Evolutionary conservation across 2,329 filamentous ascomycete genomes (phyloP).

Genomic region (Claviceps sp.): DNA sequence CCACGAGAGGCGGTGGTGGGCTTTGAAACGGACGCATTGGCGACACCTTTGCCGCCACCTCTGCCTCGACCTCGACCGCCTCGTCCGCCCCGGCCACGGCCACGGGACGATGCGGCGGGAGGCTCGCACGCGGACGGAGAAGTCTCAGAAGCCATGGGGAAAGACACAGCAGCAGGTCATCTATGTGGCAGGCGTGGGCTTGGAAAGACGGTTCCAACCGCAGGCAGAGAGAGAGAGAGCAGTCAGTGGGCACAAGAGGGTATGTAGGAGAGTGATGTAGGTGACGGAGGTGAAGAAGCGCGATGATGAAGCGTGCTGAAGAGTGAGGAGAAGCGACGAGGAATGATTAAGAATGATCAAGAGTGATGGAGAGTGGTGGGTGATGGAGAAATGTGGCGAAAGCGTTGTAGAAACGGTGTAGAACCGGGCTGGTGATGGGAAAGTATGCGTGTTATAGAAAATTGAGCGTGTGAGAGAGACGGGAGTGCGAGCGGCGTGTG

Average conservation of each 20-base stretch:
- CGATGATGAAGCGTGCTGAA: neutral
- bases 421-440: no score
- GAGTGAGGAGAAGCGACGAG: neutral
- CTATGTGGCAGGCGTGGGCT: conserved; percentile 9
- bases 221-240: neutral
- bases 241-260: neutral
- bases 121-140: conserved; percentile 24
- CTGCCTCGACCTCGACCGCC: conserved; percentile 8
- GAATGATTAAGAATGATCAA: no score
- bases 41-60: conserved; percentile 16
- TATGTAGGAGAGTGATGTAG: neutral
- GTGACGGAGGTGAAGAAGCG: no score
- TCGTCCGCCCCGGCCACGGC: conserved; percentile 19
- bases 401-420: no score
- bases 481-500: no score
- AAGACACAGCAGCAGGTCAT: conserved; percentile 17
- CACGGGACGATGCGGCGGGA: conserved; percentile 15
- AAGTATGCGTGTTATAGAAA: no score
- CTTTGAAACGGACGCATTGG: conserved; percentile 19
- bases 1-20: conserved; percentile 23
- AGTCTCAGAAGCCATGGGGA: conserved; percentile 24
- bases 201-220: neutral
- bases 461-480: no score
- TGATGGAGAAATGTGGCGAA: neutral
- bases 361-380: neutral